Conservation (phyloP, 2,329 filamentous ascomycete genomes). For the Curvularia sp. region DNA sequence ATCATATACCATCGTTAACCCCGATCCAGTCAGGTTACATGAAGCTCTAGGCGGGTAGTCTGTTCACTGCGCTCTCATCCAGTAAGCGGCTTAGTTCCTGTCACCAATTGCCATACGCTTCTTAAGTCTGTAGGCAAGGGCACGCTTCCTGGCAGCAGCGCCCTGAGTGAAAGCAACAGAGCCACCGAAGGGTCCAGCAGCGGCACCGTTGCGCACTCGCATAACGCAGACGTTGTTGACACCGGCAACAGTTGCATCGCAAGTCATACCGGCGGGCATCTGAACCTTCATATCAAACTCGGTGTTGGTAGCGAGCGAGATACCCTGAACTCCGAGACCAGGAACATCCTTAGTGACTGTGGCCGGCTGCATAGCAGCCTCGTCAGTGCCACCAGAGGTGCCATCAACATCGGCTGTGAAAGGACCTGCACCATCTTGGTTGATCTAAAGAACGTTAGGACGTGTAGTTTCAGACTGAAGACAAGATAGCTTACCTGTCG, state of each 20-base stretch:
- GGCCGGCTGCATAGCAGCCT: slow-evolving; percentile 66
- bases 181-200: slow-evolving; percentile 71
- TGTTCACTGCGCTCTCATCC: neutral
- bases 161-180: slow-evolving; percentile 71
- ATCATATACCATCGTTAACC: slow-evolving; percentile 11
- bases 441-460: slow-evolving; percentile 53
- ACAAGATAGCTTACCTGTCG: slow-evolving; percentile 56
- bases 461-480: neutral
- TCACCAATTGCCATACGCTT: slow-evolving; percentile 48
- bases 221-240: slow-evolving; percentile 70
- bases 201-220: slow-evolving; percentile 67
- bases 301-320: slow-evolving; percentile 65
- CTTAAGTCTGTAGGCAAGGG: slow-evolving; percentile 62
- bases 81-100: slow-evolving; percentile 25
- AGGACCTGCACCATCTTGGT: slow-evolving; percentile 74
- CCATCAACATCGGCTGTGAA: slow-evolving; percentile 67
- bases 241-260: slow-evolving; percentile 66
- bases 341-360: slow-evolving; percentile 68
- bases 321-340: slow-evolving; percentile 63
- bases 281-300: slow-evolving; percentile 70
- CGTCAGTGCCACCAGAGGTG: slow-evolving; percentile 69
- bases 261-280: slow-evolving; percentile 73
- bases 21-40: slow-evolving; percentile 25
- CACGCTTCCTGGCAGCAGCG: slow-evolving; percentile 65
- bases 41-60: neutral